Conservation (phyloP, 2,329 filamentous ascomycete species). For the Colletotrichum sp. region DNA sequence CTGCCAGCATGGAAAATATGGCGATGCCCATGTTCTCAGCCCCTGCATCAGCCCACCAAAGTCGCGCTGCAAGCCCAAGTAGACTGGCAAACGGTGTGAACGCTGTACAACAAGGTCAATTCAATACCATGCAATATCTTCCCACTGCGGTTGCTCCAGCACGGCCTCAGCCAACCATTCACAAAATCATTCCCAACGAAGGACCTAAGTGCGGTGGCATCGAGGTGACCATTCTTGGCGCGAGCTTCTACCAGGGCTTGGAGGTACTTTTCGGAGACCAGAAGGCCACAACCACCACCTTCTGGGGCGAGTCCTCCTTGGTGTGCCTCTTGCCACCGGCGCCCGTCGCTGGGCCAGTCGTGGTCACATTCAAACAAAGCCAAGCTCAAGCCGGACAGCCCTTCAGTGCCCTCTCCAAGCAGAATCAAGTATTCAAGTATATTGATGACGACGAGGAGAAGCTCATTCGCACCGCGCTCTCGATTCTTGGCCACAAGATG, state of each 20-base stretch:
- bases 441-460: conserved; percentile 73
- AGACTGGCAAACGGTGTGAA: conserved; percentile 52
- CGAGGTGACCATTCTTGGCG: conserved; percentile 85
- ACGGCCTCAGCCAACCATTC: conserved; percentile 65
- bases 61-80: conserved; percentile 78
- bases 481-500: conserved; percentile 68
- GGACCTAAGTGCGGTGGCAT: conserved; percentile 84
- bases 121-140: conserved; percentile 56
- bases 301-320: conserved; percentile 80
- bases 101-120: conserved; percentile 46
- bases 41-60: conserved; percentile 74
- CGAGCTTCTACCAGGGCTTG: conserved; percentile 76
- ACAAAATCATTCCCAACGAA: conserved; percentile 83
- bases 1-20: conserved; percentile 70
- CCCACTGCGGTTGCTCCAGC: conserved; percentile 55
- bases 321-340: conserved; percentile 81
- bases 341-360: conserved; percentile 69
- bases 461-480: conserved; percentile 71
- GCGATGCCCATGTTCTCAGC: conserved; percentile 72
- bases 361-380: conserved; percentile 71
- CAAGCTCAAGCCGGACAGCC: conserved; percentile 42
- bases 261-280: conserved; percentile 83
- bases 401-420: conserved; percentile 38
- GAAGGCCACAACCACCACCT: conserved; percentile 74
- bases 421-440: conserved; percentile 71